phyloP scores from a whole-genome alignment of 1,284 basidiomycete species.

The Porodaedalea pini region DNA sequence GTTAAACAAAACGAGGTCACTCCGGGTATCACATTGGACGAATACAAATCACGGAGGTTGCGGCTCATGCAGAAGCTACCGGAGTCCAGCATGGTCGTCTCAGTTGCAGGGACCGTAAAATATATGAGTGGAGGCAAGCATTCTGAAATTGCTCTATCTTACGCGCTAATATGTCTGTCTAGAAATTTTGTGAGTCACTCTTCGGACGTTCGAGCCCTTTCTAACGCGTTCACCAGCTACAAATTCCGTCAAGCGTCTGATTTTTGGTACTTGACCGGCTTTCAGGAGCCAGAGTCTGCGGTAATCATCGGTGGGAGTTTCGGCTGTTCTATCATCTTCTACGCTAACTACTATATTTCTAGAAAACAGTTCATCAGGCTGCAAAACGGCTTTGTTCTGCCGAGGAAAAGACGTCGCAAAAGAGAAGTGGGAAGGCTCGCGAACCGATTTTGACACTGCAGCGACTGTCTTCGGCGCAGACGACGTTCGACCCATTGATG shows the following conservation, averaged over 20 bases:
- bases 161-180: conserved; percentile 1
- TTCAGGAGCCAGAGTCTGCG: conserved; percentile 90
- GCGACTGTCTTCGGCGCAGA: conserved; percentile 71
- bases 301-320: conserved; percentile 67
- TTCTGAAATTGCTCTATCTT: conserved; percentile 6
- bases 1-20: conserved; percentile 71
- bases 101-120: conserved; percentile 78
- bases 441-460: conserved; percentile 60
- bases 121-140: conserved; percentile 82
- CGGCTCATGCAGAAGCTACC: conserved; percentile 78
- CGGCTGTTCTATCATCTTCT: neutral
- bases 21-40: conserved; percentile 75
- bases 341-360: conserved; percentile 9
- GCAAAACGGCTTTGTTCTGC: conserved; percentile 89
- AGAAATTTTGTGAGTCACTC: conserved; percentile 49
- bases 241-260: conserved; percentile 93
- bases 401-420: conserved; percentile 70
- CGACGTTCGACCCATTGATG: conserved; percentile 56
- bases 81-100: conserved; percentile 74
- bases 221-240: conserved; percentile 58
- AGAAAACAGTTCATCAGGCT: conserved; percentile 75
- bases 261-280: conserved; percentile 94
- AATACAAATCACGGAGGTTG: conserved; percentile 79
- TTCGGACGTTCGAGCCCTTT: neutral
- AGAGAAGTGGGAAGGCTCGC: conserved; percentile 92